phyloP scores from a whole-genome alignment of 192 early-diverging fungal species.

The Polychytrium aggregatum region DNA sequence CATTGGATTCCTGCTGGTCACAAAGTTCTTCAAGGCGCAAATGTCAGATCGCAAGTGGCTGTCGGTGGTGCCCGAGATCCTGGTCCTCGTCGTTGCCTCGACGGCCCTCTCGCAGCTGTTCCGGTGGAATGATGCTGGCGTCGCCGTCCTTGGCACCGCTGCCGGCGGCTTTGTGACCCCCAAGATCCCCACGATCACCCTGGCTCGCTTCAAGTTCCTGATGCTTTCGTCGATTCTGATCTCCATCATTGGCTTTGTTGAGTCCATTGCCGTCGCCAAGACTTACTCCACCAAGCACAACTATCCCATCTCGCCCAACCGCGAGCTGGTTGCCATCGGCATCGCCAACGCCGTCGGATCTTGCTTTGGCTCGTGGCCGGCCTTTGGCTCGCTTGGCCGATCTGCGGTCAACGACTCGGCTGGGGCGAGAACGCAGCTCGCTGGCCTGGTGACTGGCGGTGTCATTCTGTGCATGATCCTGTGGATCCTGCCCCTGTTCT shows the following conservation, averaged over 20 bases:
- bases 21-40: slow-evolving; percentile 40
- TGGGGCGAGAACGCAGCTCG: slow-evolving; percentile 80
- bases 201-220: slow-evolving; percentile 51
- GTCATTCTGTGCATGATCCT: slow-evolving; percentile 72
- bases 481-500: slow-evolving; percentile 70
- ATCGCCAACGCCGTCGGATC: slow-evolving; percentile 75
- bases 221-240: slow-evolving; percentile 78
- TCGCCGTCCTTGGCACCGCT: slow-evolving; percentile 51
- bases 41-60: slow-evolving; percentile 35
- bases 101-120: slow-evolving; percentile 51
- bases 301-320: slow-evolving; percentile 86
- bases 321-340: slow-evolving; percentile 93
- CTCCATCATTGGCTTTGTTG: slow-evolving; percentile 94
- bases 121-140: slow-evolving; percentile 60
- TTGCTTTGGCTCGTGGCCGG: slow-evolving; percentile 63
- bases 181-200: slow-evolving; percentile 47
- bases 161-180: slow-evolving; percentile 32
- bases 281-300: slow-evolving; percentile 85
- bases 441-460: slow-evolving; percentile 67
- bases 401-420: slow-evolving; percentile 89
- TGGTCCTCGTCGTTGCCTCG: slow-evolving; percentile 70
- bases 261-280: slow-evolving; percentile 89
- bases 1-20: slow-evolving; percentile 54
- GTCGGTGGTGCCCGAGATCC: slow-evolving; percentile 84
- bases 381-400: slow-evolving; percentile 84